Conservation (phyloP, 1,139 yeast species). For the Waltiozyma sp. region DNA sequence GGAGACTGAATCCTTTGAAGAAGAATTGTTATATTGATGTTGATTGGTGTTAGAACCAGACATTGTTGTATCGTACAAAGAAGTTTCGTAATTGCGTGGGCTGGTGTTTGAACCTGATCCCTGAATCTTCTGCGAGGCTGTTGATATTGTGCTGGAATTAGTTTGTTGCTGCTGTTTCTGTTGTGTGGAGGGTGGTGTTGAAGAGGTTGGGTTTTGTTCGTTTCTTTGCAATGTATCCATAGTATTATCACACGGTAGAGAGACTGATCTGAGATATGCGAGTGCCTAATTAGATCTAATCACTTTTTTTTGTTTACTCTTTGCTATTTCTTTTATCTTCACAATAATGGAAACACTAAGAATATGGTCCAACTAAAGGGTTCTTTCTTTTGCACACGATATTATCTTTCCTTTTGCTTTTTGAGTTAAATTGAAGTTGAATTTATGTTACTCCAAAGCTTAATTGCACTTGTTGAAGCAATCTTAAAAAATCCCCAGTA, state of each 20-base stretch:
- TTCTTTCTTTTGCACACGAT: too few relatives aligned
- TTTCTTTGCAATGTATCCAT: not conserved
- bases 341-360: too few relatives aligned
- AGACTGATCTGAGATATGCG: not conserved
- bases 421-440: too few relatives aligned
- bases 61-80: not conserved
- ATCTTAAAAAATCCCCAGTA: too few relatives aligned
- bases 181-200: not conserved
- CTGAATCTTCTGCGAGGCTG: not conserved
- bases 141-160: not conserved
- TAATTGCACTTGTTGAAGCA: too few relatives aligned
- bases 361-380: too few relatives aligned
- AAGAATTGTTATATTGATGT: not conserved
- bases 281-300: too few relatives aligned
- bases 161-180: not conserved
- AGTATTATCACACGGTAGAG: too few relatives aligned
- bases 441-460: too few relatives aligned
- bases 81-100: not conserved
- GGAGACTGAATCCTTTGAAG: not conserved
- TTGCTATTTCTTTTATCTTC: too few relatives aligned
- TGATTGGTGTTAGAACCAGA: not conserved
- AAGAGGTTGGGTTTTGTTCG: slow-evolving; percentile 2
- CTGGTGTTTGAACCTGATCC: not conserved
- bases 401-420: too few relatives aligned
- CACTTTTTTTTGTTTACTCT: too few relatives aligned